Percentiles rank a stretch among this genome's conserved stretches.
These are phyloP conservation scores for Sistotremastrum suecicum DNA, from an alignment of 768 basidiomycete species.

Conservation along the genomic window DNA sequence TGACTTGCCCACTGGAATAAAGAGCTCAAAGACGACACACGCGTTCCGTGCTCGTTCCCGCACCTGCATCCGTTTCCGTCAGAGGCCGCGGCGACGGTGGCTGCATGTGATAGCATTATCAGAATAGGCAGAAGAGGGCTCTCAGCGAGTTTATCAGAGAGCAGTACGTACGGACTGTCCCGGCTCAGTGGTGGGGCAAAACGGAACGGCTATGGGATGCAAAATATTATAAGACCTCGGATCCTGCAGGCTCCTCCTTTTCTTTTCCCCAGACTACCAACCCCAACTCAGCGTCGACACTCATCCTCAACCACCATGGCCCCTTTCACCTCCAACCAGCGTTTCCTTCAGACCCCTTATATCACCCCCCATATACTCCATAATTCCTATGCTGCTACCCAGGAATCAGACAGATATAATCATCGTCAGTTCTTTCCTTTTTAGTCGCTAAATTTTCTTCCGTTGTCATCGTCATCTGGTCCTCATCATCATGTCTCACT, in stretches of 20 bases:
- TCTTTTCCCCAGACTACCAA: conserved; percentile 6
- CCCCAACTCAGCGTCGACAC: background rate
- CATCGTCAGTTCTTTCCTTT: conserved; percentile 28
- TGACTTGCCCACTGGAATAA: no score
- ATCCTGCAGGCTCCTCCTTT: conserved; percentile 1
- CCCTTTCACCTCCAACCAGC: conserved; percentile 30
- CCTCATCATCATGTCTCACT: conserved; percentile 4
- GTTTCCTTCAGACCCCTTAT: conserved; percentile 49
- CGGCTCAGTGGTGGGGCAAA: no score
- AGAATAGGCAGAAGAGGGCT: no score
- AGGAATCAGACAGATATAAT: conserved; percentile 40
- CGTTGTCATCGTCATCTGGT: conserved; percentile 2
- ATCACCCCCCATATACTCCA: conserved; percentile 84
- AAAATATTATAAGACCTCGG: no score
- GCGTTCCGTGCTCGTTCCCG: no score
- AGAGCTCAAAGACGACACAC: no score
- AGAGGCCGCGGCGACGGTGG: no score
- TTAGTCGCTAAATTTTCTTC: background rate
- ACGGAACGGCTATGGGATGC: no score
- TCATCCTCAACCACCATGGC: conserved; percentile 31
- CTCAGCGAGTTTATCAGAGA: no score
- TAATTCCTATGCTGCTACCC: conserved; percentile 67
- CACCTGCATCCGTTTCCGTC: no score
- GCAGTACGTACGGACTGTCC: no score
- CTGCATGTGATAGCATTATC: no score